Base-by-base conservation (phyloP, 2,329 filamentous ascomycete species). In the Monilinia fructicola region DNA sequence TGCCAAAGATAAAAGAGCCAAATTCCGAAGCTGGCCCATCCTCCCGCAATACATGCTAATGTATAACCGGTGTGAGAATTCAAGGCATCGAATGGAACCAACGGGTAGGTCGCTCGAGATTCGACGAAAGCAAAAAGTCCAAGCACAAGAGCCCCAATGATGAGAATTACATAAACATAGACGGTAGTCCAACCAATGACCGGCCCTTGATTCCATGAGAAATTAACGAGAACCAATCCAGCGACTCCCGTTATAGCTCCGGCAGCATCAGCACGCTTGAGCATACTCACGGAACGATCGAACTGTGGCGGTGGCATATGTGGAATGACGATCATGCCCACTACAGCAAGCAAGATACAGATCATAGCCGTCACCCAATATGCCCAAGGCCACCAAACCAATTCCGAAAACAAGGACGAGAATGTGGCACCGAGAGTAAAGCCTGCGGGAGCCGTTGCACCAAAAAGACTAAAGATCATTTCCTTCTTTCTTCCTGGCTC, bases 11-110 rank as follows among this genome's bases (percentile, higher is more conserved):
- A 76, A 54, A 68, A 75, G 3, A 73, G 48, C 73, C 73, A 76
- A 35, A 75, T 73, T 18, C 74, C 73, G 48, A 75, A 75, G 31
- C 68, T 70, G 16, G 69, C 54, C 74, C 74, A 76, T 0, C 74
- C 74, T 12, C 66, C 61, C 9, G 68, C 71, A 21, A 75, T 71
- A 60, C 70, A 73, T 7, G 64, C 71, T 16, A 75, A 67, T 3
- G 74, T 85, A 71, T 88, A 88, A 2, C 73, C 78, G 6, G 82
- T 80, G 55, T 84, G 82, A 1, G 73, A 79, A 68, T 76, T 81
- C 65, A 82, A 77, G 60, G 77, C 82, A 28, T 78, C 77, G 67
- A 88, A 81, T 0, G 88, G 87, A 12, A 91, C 78, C 0, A 90
- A 78, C 0, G 87, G 87, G 44, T 82, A 75, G 1, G 75, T 71